Evolutionary conservation across 495 filamentous ascomycete species (phyloP), one percentile per base, ranked within the genome.

Genomic region (Penicillium waksmanii): DNA sequence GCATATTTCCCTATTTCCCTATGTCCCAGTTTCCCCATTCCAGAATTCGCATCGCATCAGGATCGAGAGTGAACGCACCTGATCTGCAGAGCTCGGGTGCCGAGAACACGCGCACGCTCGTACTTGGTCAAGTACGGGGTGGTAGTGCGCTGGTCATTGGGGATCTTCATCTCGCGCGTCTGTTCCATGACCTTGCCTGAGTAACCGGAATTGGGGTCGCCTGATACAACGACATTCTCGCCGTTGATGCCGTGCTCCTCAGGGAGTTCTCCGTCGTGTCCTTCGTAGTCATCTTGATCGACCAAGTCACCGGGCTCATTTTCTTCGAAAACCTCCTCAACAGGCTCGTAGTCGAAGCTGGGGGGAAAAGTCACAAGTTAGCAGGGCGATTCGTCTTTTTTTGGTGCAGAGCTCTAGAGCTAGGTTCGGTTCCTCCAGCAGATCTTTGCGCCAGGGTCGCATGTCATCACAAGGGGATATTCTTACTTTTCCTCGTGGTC

Each of bases 91-190:
- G 95, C 96, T 57, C 95, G 81, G 50, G 94, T 97, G 48, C 95
- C 95, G 56, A 98, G 79, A 56, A 98, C 90, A 65, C 95, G 86
- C 51, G 95, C 95, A 66, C 87, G 84, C 83, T 98, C 95, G 77
- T 98, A 98, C 78, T 98, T 98, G 65, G 95, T 98, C 93, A 98
- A 96, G 81, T 97, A 98, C 5, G 95, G 96, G 44, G 95, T 98
- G 2, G 96, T 98, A 7, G 84, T 87, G 63, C 95, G 85, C 79
- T 95, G 83, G 54, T 96, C 92, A 62, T 91, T 88, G 33, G 92
- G 84, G 44, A 98, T 90, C 77, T 90, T 93, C 82, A 95, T 97
- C 71, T 92, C 89, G 70, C 91, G 91, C 61, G 86, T 73, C 62
- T 86, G 87, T 67, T 80, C 79, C 64, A 87, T 82, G 62, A 81